A percentile compares a stretch with the other conserved stretches of the same genome.
phyloP scores from a whole-genome alignment of 2,329 filamentous ascomycete genomes.

The Hypomyces rosellus region DNA sequence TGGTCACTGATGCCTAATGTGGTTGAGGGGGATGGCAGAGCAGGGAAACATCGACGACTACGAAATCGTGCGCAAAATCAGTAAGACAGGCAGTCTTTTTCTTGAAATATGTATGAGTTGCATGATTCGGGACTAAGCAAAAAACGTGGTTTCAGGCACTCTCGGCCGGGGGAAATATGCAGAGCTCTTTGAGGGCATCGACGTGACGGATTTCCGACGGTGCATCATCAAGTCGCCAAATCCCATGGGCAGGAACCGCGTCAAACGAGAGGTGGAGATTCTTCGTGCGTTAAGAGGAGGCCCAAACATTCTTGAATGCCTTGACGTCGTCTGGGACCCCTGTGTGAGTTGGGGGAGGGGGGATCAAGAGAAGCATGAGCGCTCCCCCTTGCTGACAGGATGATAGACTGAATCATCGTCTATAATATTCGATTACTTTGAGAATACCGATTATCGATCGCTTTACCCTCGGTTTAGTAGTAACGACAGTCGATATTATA shows the following conservation, averaged over 20 bases:
- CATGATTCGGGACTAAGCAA: not conserved
- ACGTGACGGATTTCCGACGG: constrained; percentile 99
- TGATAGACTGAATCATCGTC: constrained; percentile 91
- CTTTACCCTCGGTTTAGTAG: constrained; percentile 97
- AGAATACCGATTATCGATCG: constrained; percentile 97
- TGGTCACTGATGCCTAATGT: too few species aligned
- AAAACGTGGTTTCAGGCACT: not conserved
- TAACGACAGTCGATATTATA: constrained; percentile 96
- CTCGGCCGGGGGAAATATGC: constrained; percentile 91
- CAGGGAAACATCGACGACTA: constrained; percentile 94
- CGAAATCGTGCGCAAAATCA: constrained; percentile 97
- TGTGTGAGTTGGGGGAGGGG: constrained; percentile 51
- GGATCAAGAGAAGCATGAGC: not conserved
- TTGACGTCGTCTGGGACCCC: constrained; percentile 92
- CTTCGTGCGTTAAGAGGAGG: constrained; percentile 95
- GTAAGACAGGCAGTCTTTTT: too few species aligned
- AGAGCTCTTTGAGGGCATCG: constrained; percentile 98
- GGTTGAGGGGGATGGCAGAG: too few species aligned
- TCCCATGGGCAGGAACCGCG: constrained; percentile 99
- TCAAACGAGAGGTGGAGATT: constrained; percentile 99
- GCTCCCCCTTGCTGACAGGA: not conserved
- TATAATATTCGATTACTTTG: constrained; percentile 95
- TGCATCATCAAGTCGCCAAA: constrained; percentile 99
- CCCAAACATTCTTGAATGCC: constrained; percentile 88
- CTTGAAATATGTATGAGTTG: too few species aligned